Conservation (phyloP, 306 rosid genomes). For the Cucumis sativus region Cucumber_9930_V3 NC_026659.2:24643001-24643500, state of each 20-base stretch:
- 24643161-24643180: not conserved
- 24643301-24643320: constrained; percentile 55
- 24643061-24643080: not conserved
- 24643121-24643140: not conserved
- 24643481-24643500: constrained; percentile 15
- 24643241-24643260: constrained; percentile 52
- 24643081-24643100: not conserved
- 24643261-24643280: constrained; percentile 39
- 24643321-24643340: constrained; percentile 1
- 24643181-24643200: not conserved
- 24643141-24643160: not conserved
- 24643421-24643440: constrained; percentile 18
- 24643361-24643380: not conserved
- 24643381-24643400: constrained; percentile 30
- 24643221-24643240: not conserved
- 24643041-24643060: not conserved
- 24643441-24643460: constrained; percentile 15
- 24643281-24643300: constrained; percentile 35
- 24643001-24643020: not conserved
- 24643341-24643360: not conserved
- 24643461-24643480: constrained; percentile 9
- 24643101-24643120: not conserved
- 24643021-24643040: not conserved
- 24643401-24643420: constrained; percentile 24
- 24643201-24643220: not conserved